A percentile compares a stretch with the other conserved stretches of the same genome.
Evolutionary conservation across 2,329 filamentous ascomycete genomes (phyloP).

Genomic region (Neopestalotiopsis sp.): DNA sequence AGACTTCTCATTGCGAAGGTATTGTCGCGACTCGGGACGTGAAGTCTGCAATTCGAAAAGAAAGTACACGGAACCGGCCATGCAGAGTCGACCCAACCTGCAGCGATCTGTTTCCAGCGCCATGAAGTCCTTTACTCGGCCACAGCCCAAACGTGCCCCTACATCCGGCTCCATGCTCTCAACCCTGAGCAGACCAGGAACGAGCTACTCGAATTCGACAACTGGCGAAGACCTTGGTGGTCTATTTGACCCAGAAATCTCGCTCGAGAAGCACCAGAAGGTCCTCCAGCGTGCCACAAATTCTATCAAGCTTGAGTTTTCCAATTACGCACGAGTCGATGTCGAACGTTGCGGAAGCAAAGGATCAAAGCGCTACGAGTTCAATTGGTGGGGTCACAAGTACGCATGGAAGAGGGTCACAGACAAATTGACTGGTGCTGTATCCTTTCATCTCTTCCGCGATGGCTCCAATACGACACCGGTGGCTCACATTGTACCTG

Average conservation of each 20-base stretch:
- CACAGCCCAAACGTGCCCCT: conserved; percentile 40
- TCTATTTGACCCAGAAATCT: conserved; percentile 32
- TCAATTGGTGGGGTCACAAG: conserved; percentile 88
- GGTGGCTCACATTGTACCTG: conserved; percentile 85
- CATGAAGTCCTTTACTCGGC: conserved; percentile 49
- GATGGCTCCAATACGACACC: conserved; percentile 63
- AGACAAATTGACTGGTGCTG: conserved; percentile 69
- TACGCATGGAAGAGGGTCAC: conserved; percentile 84
- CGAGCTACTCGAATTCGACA: conserved; percentile 39
- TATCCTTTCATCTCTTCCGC: conserved; percentile 82
- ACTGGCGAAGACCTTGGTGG: conserved; percentile 37
- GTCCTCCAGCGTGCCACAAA: conserved; percentile 66
- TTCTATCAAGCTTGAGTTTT: conserved; percentile 89
- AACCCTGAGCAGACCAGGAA: conserved; percentile 38
- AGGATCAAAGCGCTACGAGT: conserved; percentile 79
- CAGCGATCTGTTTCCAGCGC: conserved; percentile 55
- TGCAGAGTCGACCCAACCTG: conserved; percentile 42
- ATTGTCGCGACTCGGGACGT: conserved; percentile 89
- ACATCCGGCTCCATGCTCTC: conserved; percentile 38
- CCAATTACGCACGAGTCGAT: conserved; percentile 94
- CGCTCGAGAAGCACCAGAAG: conserved; percentile 37
- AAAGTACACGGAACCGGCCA: conserved; percentile 64
- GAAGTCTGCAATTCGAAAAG: conserved; percentile 88
- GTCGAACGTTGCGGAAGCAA: conserved; percentile 72
- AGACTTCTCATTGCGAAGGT: conserved; percentile 88